A percentile compares a stretch with the other conserved stretches of the same genome.
Conservation (phyloP, 305 asterid species). For the Rubia tinctorum region DNA sequence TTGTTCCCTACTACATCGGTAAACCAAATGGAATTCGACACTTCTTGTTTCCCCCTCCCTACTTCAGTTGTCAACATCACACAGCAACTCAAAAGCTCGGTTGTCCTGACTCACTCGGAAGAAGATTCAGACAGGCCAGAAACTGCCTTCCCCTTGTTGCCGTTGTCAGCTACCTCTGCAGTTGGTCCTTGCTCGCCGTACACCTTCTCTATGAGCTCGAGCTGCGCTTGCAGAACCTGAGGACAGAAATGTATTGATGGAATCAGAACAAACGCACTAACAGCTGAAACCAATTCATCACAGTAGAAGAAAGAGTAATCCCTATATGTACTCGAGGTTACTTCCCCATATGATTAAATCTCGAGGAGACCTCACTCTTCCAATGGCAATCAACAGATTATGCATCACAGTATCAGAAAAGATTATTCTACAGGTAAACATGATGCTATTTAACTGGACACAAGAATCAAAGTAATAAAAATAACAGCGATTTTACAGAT, state of each 20-base stretch:
- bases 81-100: constrained; percentile 3
- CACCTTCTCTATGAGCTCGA: constrained; percentile 41
- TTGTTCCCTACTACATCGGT: neutral
- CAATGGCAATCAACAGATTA: neutral
- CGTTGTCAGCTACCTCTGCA: constrained; percentile 31
- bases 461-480: neutral
- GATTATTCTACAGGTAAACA: neutral
- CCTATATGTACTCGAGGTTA: neutral
- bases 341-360: neutral
- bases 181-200: constrained; percentile 26
- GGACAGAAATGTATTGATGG: neutral
- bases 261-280: neutral
- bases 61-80: neutral
- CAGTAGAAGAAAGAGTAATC: neutral
- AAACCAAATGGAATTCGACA: neutral
- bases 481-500: neutral
- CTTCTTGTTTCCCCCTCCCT: neutral
- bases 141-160: constrained; percentile 53
- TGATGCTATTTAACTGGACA: neutral
- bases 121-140: constrained; percentile 33
- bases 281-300: neutral
- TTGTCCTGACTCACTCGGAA: constrained; percentile 25
- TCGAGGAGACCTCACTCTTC: neutral
- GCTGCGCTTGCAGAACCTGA: constrained; percentile 68
- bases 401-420: neutral